Evolutionary conservation across 2,329 filamentous ascomycete species (phyloP).

Genomic region (Ceratocystis cubensis): DNA sequence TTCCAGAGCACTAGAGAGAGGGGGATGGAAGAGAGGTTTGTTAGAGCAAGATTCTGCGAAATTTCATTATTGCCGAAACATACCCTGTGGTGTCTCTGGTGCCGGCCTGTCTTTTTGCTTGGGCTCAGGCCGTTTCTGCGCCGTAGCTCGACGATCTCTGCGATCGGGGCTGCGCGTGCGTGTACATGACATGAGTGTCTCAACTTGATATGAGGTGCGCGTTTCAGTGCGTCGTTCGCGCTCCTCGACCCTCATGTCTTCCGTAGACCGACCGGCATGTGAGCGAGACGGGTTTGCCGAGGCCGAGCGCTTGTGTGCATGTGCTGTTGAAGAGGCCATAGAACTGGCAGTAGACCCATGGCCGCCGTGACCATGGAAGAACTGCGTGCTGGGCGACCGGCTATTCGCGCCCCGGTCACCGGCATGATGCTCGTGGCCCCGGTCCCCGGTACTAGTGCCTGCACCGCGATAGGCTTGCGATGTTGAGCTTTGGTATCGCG

Average conservation of each 20-base stretch:
- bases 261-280: constrained; percentile 29
- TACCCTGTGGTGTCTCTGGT: constrained; percentile 40
- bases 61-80: constrained; percentile 20
- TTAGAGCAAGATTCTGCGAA: background rate
- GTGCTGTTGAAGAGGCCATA: constrained; percentile 17
- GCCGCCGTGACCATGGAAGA: constrained; percentile 13
- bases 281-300: constrained; percentile 43
- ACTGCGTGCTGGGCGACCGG: constrained; percentile 29
- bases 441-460: constrained; percentile 16
- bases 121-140: constrained; percentile 33
- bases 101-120: constrained; percentile 36
- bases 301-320: constrained; percentile 43
- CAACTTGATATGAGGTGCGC: constrained; percentile 46
- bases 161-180: constrained; percentile 48
- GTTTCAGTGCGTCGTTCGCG: constrained; percentile 44
- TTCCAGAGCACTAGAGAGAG: constrained; percentile 49
- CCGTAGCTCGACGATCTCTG: constrained; percentile 28
- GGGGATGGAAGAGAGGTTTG: background rate
- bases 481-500: constrained; percentile 18
- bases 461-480: constrained; percentile 28
- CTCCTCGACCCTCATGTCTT: constrained; percentile 32
- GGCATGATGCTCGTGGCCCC: constrained; percentile 24
- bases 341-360: background rate
- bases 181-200: constrained; percentile 47
- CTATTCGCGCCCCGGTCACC: constrained; percentile 25